phyloP scores from a whole-genome alignment of 2,329 filamentous ascomycete species.

The Ramularia endophylla region DNA sequence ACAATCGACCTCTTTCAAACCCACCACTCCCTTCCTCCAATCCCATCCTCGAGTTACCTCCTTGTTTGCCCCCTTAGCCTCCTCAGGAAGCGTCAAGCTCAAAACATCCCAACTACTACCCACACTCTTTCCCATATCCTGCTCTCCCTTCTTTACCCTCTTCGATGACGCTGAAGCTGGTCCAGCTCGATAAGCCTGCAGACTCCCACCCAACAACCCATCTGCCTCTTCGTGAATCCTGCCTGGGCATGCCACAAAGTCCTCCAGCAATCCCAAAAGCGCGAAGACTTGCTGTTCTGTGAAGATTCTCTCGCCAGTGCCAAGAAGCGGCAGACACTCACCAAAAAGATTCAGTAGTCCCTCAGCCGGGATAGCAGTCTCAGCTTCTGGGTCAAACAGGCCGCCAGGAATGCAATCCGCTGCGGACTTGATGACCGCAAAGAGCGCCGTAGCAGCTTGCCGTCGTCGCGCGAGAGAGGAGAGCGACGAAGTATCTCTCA shows the following conservation, averaged over 20 bases:
- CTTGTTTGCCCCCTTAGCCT: neutral
- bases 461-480: constrained; percentile 57
- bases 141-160: constrained; percentile 15
- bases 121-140: constrained; percentile 15
- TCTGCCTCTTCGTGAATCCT: constrained; percentile 26
- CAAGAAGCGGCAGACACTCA: constrained; percentile 73
- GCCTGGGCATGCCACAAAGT: constrained; percentile 22
- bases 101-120: constrained; percentile 28
- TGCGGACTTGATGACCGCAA: constrained; percentile 78
- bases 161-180: constrained; percentile 8
- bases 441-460: constrained; percentile 65
- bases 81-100: constrained; percentile 7
- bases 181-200: constrained; percentile 20
- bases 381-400: constrained; percentile 72
- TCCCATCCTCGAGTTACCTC: constrained; percentile 18
- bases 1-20: constrained; percentile 12
- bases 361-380: constrained; percentile 82
- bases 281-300: constrained; percentile 24
- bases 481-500: constrained; percentile 56
- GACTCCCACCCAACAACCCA: constrained; percentile 21
- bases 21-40: constrained; percentile 18
- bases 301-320: constrained; percentile 41
- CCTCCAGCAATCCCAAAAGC: constrained; percentile 25
- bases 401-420: constrained; percentile 89
- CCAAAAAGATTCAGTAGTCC: constrained; percentile 77